Evolutionary conservation across 441 rosid species (phyloP).

Genomic region (Geranium incanum): DNA sequence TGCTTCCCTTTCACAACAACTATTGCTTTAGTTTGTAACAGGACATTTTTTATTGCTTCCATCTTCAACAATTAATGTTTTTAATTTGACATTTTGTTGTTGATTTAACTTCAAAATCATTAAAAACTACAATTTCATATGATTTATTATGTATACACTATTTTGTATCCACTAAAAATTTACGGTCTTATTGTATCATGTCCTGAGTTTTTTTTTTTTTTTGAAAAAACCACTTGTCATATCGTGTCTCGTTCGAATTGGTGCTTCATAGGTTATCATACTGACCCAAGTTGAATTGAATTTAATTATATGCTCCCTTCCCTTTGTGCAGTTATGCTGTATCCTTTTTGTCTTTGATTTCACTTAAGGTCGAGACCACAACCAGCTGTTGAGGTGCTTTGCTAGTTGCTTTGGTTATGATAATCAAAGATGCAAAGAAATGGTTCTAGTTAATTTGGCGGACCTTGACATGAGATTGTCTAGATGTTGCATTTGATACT

Average conservation of each 20-base stretch:
- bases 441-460: conserved; percentile 16
- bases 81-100: too few relatives aligned
- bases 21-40: background rate
- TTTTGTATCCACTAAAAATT: background rate
- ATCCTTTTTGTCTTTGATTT: conserved; percentile 45
- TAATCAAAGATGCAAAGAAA: conserved; percentile 11
- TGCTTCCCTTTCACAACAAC: background rate
- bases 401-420: conserved; percentile 12
- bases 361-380: conserved; percentile 13
- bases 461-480: conserved; percentile 42
- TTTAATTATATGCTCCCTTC: conserved; percentile 22
- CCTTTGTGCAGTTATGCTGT: conserved; percentile 82
- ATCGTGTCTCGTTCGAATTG: background rate
- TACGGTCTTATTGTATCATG: background rate
- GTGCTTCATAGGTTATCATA: conserved; percentile 2
- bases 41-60: too few relatives aligned
- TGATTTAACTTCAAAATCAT: background rate
- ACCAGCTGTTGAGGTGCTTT: conserved; percentile 18
- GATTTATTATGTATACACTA: background rate
- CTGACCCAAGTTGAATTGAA: conserved; percentile 3
- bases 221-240: too few relatives aligned
- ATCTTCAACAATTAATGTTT: too few relatives aligned
- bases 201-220: background rate
- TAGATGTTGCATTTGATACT: conserved; percentile 93
- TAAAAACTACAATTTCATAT: background rate